Conservation (phyloP, 257 asterid species). For the Solanum clarkiae region DNA sequence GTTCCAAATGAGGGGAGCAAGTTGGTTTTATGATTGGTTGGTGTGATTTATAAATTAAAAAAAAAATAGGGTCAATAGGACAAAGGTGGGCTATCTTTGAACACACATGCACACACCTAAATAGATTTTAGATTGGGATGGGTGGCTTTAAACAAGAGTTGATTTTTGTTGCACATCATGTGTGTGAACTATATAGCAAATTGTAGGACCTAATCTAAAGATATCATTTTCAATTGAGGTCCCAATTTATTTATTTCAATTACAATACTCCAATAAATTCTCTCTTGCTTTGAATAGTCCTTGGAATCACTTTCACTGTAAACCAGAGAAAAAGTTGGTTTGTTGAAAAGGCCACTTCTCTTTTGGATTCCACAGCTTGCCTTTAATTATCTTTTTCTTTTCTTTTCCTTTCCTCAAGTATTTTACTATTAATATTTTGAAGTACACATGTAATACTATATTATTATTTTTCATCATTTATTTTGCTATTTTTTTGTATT, state of each 20-base stretch:
- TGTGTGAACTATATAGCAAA: not conserved
- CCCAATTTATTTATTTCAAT: not conserved
- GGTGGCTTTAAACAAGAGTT: not conserved
- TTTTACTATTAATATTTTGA: not conserved
- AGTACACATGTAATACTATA: no score
- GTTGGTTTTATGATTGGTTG: not conserved
- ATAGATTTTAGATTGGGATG: not conserved
- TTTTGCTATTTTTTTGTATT: no score
- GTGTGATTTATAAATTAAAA: not conserved
- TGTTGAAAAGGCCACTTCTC: constrained; percentile 5
- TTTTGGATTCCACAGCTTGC: not conserved
- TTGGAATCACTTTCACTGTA: not conserved
- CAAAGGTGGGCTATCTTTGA: not conserved
- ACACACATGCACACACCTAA: not conserved
- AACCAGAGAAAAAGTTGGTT: not conserved
- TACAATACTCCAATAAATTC: not conserved
- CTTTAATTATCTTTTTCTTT: not conserved
- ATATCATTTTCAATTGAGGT: not conserved
- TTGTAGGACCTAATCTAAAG: not conserved
- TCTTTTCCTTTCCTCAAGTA: not conserved
- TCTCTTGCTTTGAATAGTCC: not conserved
- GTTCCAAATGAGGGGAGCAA: not conserved
- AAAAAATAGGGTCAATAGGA: not conserved
- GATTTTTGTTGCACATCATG: not conserved
- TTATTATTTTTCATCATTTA: no score